Percentiles rank a stretch among this genome's conserved stretches.
phyloP scores from a whole-genome alignment of 371 early-diverging fungal genomes.

The Apophysomyces ossiformis region DNA sequence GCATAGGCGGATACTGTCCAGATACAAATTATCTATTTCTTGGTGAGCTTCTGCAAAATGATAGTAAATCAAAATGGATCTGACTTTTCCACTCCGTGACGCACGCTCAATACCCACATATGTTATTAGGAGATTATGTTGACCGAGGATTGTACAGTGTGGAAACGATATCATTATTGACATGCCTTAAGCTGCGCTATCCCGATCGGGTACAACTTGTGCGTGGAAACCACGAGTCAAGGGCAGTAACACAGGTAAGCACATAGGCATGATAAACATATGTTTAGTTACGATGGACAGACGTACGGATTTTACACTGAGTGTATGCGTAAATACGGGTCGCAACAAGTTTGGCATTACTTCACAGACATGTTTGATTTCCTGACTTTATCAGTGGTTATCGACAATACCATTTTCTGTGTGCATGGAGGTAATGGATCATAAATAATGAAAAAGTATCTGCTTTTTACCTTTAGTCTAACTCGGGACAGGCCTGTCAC shows the following conservation, averaged over 20 bases:
- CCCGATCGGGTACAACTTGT: conserved; percentile 92
- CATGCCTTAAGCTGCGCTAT: conserved; percentile 90
- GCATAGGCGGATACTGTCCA: conserved; percentile 92
- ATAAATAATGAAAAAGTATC: neutral
- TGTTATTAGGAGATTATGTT: conserved; percentile 90
- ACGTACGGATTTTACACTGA: conserved; percentile 99
- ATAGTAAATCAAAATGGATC: neutral
- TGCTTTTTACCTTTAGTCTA: neutral
- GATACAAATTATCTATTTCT: conserved; percentile 95
- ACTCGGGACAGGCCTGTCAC: conserved; percentile 75
- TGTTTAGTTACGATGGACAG: conserved; percentile 30
- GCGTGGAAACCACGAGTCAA: conserved; percentile 97
- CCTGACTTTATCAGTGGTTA: conserved; percentile 89
- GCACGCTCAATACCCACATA: neutral
- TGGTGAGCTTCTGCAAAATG: conserved; percentile 50
- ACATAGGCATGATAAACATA: neutral
- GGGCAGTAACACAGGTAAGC: conserved; percentile 86
- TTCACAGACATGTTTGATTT: conserved; percentile 97
- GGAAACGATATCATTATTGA: conserved; percentile 91
- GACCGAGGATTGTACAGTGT: conserved; percentile 96
- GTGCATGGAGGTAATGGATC: conserved; percentile 91
- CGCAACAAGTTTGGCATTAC: conserved; percentile 86
- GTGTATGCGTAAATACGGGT: conserved; percentile 90
- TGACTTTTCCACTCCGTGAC: neutral
- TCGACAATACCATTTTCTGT: conserved; percentile 93